A percentile compares a stretch with the other conserved stretches of the same genome.
These are phyloP conservation scores for Penicillium paradoxum DNA, from an alignment of 495 filamentous ascomycete species.

Conservation along the genomic window DNA sequence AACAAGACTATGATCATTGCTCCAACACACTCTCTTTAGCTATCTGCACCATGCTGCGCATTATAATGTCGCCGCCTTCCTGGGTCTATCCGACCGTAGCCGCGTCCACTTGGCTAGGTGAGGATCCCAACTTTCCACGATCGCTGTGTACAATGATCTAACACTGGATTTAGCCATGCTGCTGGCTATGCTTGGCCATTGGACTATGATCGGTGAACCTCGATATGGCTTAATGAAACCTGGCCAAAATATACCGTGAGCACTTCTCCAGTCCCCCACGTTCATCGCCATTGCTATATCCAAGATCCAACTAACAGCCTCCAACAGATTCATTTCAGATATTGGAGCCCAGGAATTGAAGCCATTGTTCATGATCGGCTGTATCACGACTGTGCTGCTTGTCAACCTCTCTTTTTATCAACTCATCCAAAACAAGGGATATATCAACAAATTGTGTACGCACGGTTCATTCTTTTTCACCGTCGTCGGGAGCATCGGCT, in stretches of 20 bases:
- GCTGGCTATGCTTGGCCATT: conserved; percentile 15
- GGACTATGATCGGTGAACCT: conserved; percentile 15
- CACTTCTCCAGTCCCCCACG: not conserved
- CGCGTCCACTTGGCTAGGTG: conserved; percentile 9
- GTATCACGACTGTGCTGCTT: conserved; percentile 13
- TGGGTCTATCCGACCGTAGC: conserved; percentile 9
- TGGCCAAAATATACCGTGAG: conserved; percentile 20
- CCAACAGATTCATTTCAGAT: conserved; percentile 19
- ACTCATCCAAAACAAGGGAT: conserved; percentile 15
- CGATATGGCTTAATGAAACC: conserved; percentile 18
- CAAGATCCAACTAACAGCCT: not conserved
- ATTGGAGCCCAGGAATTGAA: conserved; percentile 17
- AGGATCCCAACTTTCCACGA: not conserved
- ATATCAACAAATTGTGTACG: conserved; percentile 12
- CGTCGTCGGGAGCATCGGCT: conserved; percentile 14
- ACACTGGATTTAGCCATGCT: conserved; percentile 12
- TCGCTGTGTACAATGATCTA: not conserved
- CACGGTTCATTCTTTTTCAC: conserved; percentile 16
- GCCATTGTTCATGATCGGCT: conserved; percentile 18
- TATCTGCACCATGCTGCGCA: not conserved
- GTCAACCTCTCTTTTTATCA: conserved; percentile 19
- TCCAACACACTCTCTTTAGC: not conserved
- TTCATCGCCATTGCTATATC: not conserved
- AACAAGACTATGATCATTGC: conserved; percentile 3
- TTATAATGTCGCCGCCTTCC: conserved; percentile 1